Evolutionary conservation across 2,329 filamentous ascomycete genomes (phyloP), one percentile per base, ranked within the genome.

Genomic region (Ilyonectria robusta): DNA sequence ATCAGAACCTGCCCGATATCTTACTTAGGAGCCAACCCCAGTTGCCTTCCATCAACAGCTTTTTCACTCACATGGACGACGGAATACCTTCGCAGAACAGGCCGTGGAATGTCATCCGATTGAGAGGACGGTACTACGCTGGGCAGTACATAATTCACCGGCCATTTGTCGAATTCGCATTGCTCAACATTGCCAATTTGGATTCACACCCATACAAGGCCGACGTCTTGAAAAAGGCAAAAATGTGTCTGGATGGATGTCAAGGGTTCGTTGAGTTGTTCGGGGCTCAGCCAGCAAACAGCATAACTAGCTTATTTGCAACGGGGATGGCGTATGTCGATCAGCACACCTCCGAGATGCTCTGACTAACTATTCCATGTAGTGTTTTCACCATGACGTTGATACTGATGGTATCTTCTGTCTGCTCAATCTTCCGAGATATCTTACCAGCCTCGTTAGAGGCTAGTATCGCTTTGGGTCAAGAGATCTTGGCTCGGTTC

Each of bases 121-220:
- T 79, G 0, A 70, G 75, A 29, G 77, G 77, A 0, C 62, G 77
- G 5, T 78, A 77, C 21, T 78, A 71, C 8, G 76, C 77, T 0
- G 77, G 76, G 0, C 75, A 78, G 17, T 77, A 79, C 40, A 78
- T 79, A 6, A 77, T 79, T 1, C 74, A 78, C 26, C 64, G 77
- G 1, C 77, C 77, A 0, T 76, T 79, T 9, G 68, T 79, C 8
- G 76, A 79, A 8, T 76, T 76, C 7, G 70, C 73, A 0, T 29
- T 78, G 7, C 66, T 78, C 4, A 78, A 79, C 9, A 61, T 74
- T 11, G 66, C 67, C 0, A 66, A 72, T 2, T 68, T 79, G 2
- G 64, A 75, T 1, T 62, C 66, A 0, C 76, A 78, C 35, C 77
- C 77, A 2, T 71, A 62, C 42, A 69, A 55, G 4, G 70, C 67